A percentile compares a stretch with the other conserved stretches of the same genome.
These are phyloP conservation scores for Trichoderma sp. DNA, from an alignment of 2,329 filamentous ascomycete genomes.

Conservation along the genomic window DNA sequence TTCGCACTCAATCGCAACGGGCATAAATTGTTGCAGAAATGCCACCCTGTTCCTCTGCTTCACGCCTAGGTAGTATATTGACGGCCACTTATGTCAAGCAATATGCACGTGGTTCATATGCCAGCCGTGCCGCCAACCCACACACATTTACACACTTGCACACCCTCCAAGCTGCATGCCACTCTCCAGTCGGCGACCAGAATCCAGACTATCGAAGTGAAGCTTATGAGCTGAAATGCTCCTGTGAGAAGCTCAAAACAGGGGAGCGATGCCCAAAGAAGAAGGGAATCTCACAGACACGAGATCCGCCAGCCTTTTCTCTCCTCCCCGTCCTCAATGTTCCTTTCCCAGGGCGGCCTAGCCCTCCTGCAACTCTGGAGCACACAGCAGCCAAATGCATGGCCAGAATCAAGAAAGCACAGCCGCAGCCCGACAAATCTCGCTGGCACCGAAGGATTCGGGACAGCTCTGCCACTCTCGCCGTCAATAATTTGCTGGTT, in stretches of 20 bases:
- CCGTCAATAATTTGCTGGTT: neutral
- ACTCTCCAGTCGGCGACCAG: neutral
- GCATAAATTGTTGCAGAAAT: too few species aligned
- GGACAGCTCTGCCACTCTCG: neutral
- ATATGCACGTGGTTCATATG: conserved; percentile 3
- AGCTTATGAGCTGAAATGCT: neutral
- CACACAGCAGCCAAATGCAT: too few species aligned
- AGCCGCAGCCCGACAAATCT: neutral
- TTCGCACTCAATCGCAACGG: too few species aligned
- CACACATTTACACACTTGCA: too few species aligned
- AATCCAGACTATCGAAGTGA: neutral
- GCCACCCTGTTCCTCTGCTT: too few species aligned
- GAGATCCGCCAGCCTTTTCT: neutral
- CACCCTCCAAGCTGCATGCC: neutral
- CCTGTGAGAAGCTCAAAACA: neutral
- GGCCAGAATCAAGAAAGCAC: neutral
- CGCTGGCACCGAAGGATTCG: conserved; percentile 7
- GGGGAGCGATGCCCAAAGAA: neutral
- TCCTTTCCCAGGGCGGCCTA: neutral
- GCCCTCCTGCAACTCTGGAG: neutral
- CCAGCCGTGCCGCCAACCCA: neutral
- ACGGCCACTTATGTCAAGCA: neutral
- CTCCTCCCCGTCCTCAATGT: neutral
- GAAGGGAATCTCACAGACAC: neutral
- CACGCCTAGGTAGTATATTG: neutral